Conservation (phyloP, 2,329 filamentous ascomycete genomes). For the Talaromyces marneffei region DNA sequence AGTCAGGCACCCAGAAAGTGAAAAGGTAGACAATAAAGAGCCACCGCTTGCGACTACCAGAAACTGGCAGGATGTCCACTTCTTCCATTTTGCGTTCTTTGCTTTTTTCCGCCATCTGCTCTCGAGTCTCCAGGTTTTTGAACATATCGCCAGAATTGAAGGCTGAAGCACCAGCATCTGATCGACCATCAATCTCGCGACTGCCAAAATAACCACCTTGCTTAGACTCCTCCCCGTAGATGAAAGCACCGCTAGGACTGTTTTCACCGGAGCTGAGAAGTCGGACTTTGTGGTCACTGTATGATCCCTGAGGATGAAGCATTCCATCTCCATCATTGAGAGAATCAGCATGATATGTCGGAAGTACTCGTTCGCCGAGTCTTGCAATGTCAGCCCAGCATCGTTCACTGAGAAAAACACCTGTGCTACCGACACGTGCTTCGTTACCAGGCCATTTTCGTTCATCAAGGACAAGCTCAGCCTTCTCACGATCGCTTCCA, state of each 20-base stretch:
- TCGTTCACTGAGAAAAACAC: conserved; percentile 89
- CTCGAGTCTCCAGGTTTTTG: conserved; percentile 86
- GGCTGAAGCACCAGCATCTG: conserved; percentile 86
- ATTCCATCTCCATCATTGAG: conserved; percentile 53
- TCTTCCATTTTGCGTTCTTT: conserved; percentile 87
- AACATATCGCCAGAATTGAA: conserved; percentile 96
- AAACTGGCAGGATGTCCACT: conserved; percentile 76
- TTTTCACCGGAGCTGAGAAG: conserved; percentile 46
- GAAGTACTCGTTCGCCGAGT: conserved; percentile 57
- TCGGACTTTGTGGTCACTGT: conserved; percentile 50
- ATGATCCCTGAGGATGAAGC: conserved; percentile 42
- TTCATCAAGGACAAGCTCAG: conserved; percentile 83
- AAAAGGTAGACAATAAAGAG: conserved; percentile 74
- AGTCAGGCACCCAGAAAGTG: conserved; percentile 84
- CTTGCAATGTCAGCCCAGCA: conserved; percentile 91
- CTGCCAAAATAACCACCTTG: conserved; percentile 70
- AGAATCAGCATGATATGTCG: conserved; percentile 56
- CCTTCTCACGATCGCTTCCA: conserved; percentile 86
- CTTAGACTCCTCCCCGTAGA: conserved; percentile 67
- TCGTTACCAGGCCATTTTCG: conserved; percentile 91
- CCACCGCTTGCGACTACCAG: conserved; percentile 82
- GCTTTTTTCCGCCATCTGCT: conserved; percentile 91
- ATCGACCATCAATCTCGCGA: conserved; percentile 74
- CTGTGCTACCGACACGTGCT: conserved; percentile 81
- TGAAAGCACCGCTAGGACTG: conserved; percentile 53